Percentiles rank a stretch among this genome's conserved stretches.
Evolutionary conservation across 2,329 filamentous ascomycete genomes (phyloP).

Genomic region (Pezicula neosporulosa): DNA sequence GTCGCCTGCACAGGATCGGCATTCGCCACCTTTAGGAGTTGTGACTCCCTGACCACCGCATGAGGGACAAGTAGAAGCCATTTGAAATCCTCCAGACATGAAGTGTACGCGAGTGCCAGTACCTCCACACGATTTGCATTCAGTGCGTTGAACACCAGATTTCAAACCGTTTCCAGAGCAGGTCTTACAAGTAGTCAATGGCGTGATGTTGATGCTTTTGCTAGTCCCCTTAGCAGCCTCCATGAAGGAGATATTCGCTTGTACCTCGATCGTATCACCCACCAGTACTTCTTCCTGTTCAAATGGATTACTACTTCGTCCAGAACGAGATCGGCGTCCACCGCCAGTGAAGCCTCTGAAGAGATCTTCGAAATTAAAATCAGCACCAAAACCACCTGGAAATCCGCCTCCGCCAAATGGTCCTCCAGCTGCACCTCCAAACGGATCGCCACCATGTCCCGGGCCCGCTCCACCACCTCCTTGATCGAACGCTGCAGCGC

Average conservation of each 20-base stretch:
- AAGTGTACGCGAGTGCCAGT: slow-evolving; percentile 84
- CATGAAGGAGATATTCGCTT: slow-evolving; percentile 90
- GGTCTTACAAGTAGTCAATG: slow-evolving; percentile 75
- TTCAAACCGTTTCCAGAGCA: slow-evolving; percentile 85
- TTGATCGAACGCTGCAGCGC: slow-evolving; percentile 82
- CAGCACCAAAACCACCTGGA: slow-evolving; percentile 60
- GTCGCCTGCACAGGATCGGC: slow-evolving; percentile 73
- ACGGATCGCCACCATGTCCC: slow-evolving; percentile 57
- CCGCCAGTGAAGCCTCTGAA: slow-evolving; percentile 74
- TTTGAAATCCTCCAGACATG: slow-evolving; percentile 91
- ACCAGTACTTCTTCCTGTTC: slow-evolving; percentile 74
- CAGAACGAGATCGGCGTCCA: slow-evolving; percentile 43
- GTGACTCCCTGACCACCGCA: slow-evolving; percentile 77
- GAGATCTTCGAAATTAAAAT: slow-evolving; percentile 95
- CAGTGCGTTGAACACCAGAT: slow-evolving; percentile 66
- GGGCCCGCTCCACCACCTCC: slow-evolving; percentile 41
- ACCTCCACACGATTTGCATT: slow-evolving; percentile 80
- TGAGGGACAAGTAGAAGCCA: slow-evolving; percentile 81
- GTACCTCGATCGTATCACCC: slow-evolving; percentile 95
- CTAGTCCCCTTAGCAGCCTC: slow-evolving; percentile 89
- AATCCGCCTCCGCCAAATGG: slow-evolving; percentile 53
- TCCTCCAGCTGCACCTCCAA: slow-evolving; percentile 59
- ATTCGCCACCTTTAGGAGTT: slow-evolving; percentile 78
- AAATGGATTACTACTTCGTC: slow-evolving; percentile 64
- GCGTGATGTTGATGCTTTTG: slow-evolving; percentile 85